A percentile compares a stretch with the other conserved stretches of the same genome.
Conservation (phyloP, 768 basidiomycete species). For the Chlorophyllum brunneum region DNA sequence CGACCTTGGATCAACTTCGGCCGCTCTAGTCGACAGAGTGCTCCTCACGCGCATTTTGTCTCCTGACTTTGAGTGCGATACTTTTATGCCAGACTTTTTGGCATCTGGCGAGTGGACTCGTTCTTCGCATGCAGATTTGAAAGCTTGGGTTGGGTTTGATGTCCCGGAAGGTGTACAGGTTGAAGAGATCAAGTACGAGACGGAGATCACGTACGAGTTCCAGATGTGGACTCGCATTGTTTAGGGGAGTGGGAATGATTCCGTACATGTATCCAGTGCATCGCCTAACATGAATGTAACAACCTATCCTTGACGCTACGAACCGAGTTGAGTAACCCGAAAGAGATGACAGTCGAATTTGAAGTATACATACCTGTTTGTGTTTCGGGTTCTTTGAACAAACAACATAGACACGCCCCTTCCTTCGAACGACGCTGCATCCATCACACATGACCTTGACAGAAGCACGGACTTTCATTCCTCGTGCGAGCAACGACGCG, state of each 20-base stretch:
- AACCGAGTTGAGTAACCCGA: conserved; percentile 13
- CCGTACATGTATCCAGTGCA: not conserved
- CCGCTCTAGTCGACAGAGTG: conserved; percentile 67
- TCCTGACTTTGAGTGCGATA: conserved; percentile 83
- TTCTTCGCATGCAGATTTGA: conserved; percentile 58
- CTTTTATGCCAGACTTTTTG: conserved; percentile 76
- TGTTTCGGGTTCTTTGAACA: conserved; percentile 96
- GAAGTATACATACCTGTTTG: conserved; percentile 69
- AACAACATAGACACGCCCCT: conserved; percentile 89
- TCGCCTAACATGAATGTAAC: not conserved
- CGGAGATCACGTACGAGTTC: conserved; percentile 83
- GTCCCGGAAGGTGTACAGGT: conserved; percentile 73
- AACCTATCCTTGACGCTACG: conserved; percentile 63
- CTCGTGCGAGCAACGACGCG: conserved; percentile 46
- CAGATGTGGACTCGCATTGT: conserved; percentile 82
- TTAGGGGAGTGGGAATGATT: conserved; percentile 6
- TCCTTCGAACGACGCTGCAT: conserved; percentile 82
- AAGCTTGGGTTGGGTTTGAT: conserved; percentile 76
- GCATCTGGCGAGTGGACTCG: conserved; percentile 52
- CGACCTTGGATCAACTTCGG: conserved; percentile 26
- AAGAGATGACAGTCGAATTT: not conserved
- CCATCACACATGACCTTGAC: conserved; percentile 95
- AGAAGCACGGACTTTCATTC: conserved; percentile 95
- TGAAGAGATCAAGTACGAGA: conserved; percentile 83
- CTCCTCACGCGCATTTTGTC: conserved; percentile 81